Conservation (phyloP, 2,329 filamentous ascomycete species). For the Metarhizium anisopliae region DNA sequence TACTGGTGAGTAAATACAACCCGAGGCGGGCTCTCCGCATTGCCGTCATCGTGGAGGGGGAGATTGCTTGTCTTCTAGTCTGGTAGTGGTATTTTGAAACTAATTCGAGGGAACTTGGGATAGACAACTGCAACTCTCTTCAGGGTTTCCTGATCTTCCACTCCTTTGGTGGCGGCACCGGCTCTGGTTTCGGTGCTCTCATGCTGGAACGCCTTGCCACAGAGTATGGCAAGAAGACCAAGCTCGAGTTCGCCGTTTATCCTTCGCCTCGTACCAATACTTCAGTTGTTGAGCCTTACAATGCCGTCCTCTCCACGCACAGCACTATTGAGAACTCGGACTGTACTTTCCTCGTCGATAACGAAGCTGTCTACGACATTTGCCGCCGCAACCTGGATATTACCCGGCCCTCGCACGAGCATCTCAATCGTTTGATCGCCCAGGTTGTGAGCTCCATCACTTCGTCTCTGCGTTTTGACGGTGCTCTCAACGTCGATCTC, state of each 20-base stretch:
- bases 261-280: constrained; percentile 62
- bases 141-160: constrained; percentile 70
- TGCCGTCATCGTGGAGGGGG: background rate
- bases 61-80: background rate
- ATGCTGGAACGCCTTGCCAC: constrained; percentile 64
- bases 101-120: constrained; percentile 9
- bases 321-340: constrained; percentile 72
- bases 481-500: constrained; percentile 64
- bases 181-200: constrained; percentile 64
- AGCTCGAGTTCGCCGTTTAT: constrained; percentile 68
- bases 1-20: constrained; percentile 40
- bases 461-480: constrained; percentile 62
- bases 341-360: constrained; percentile 69
- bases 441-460: constrained; percentile 70
- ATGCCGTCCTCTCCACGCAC: constrained; percentile 64
- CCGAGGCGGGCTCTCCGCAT: background rate
- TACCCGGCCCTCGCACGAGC: constrained; percentile 58
- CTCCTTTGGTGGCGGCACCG: constrained; percentile 65
- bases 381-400: constrained; percentile 65
- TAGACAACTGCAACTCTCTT: constrained; percentile 64
- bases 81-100: background rate
- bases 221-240: constrained; percentile 69
- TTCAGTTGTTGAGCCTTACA: constrained; percentile 66
- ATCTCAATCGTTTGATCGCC: constrained; percentile 64
- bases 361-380: constrained; percentile 68